Conservation (phyloP, 768 basidiomycete species). For the Leucocoprinus leucothites region DNA sequence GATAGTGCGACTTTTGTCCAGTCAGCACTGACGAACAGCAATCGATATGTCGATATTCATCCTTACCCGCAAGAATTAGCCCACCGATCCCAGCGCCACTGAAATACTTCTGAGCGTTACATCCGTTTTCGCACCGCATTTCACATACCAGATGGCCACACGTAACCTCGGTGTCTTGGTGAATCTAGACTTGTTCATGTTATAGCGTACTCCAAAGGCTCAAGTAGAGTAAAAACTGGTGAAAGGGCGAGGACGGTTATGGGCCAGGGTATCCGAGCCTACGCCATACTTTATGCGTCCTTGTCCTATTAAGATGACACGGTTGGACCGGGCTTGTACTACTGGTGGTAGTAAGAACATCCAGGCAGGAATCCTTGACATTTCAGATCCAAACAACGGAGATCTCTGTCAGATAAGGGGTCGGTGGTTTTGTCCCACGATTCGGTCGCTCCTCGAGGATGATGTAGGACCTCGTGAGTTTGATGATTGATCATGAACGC, state of each 20-base stretch:
- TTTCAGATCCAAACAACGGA: conserved; percentile 33
- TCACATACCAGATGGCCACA: conserved; percentile 53
- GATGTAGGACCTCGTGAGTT: conserved; percentile 5
- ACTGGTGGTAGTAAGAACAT: conserved; percentile 28
- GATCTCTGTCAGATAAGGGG: conserved; percentile 33
- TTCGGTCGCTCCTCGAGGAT: conserved; percentile 30
- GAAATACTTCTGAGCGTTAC: conserved; percentile 14
- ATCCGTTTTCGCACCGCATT: conserved; percentile 14
- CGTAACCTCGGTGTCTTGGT: conserved; percentile 33
- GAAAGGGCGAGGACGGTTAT: conserved; percentile 6
- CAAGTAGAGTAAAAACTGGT: conserved; percentile 5
- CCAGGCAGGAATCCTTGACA: conserved; percentile 40
- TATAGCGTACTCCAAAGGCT: not conserved
- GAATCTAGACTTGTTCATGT: conserved; percentile 11
- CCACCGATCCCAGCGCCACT: conserved; percentile 56
- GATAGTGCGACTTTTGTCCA: conserved; percentile 37
- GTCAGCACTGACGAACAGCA: not conserved
- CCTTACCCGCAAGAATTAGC: conserved; percentile 37
- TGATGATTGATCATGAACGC: conserved; percentile 6
- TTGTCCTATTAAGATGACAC: conserved; percentile 31
- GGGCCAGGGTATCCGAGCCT: conserved; percentile 20
- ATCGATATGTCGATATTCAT: not conserved
- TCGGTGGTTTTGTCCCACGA: conserved; percentile 37
- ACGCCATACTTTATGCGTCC: conserved; percentile 34
- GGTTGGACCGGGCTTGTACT: conserved; percentile 41